Base-by-base conservation (phyloP, 2,329 filamentous ascomycete species). In the Penicillium sp. region DNA sequence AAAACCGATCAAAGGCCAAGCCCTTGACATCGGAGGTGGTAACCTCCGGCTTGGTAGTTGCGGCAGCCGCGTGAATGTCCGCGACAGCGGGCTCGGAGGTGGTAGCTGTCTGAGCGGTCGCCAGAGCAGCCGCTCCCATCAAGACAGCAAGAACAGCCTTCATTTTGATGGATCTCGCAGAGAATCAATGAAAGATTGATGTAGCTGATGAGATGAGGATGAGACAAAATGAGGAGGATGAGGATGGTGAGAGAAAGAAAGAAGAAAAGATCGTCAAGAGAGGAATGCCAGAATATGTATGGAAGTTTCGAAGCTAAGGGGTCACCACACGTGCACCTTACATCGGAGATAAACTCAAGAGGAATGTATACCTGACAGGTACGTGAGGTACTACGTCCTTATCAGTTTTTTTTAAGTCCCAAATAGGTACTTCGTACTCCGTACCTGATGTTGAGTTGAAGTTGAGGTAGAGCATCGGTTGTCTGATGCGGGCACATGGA, bases 1-100 rank as follows among this genome's bases (percentile, higher is more conserved):
- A 85, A 60, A 90, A 83, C 16, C 89, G 85, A 69, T 91, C 83
- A 69, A 92, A 92, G 0, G 81, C 85, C 69, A 87, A 85, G 60
- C 90, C 90, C 69, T 84, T 81, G 50, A 92, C 85, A 66, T 85
- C 70, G 70, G 81, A 86, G 33, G 81, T 84, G 2, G 86, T 84
- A 59, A 83, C 85, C 59, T 76, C 74, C 1, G 86, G 86, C 68
- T 80, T 78, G 11, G 85, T 85, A 1, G 83, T 87, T 8, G 85
- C 85, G 15, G 65, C 67, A 11, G 69, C 68, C 16, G 68, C 65
- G 11, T 58, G 51, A 51, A 72, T 72, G 33, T 70, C 67, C 8
- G 65, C 60, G 2, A 60, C 4, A 39, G 68, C 62, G n/a, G 70
- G 62, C 58, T 66, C 62, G 2, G 68, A 63, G 27, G 60, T 58